Evolutionary conservation across 2,329 filamentous ascomycete species (phyloP).

Genomic region (Epichloe hybrida): DNA sequence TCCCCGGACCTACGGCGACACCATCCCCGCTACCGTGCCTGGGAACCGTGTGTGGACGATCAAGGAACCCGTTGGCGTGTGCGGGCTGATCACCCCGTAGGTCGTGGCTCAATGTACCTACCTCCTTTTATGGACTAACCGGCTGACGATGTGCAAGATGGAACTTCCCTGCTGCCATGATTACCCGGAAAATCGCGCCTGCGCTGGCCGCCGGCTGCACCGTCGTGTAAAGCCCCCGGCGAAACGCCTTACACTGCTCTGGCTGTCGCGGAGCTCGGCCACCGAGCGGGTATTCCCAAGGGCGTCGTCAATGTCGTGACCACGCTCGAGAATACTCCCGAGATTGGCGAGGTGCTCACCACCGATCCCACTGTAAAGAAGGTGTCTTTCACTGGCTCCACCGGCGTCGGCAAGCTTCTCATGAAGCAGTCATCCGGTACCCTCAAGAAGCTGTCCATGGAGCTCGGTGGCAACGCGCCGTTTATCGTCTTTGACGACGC

Average conservation of each 20-base stretch:
- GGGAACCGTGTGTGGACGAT: constrained; percentile 65
- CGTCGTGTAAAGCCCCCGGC: constrained; percentile 80
- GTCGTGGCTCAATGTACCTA: background rate
- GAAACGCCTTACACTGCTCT: constrained; percentile 89
- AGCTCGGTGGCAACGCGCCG: constrained; percentile 87
- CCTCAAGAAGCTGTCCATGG: constrained; percentile 72
- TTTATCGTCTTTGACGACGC: constrained; percentile 97
- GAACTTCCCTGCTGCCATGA: constrained; percentile 77
- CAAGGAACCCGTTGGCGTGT: constrained; percentile 76
- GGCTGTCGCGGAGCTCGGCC: constrained; percentile 72
- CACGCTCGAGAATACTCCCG: constrained; percentile 61
- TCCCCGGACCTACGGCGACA: constrained; percentile 56
- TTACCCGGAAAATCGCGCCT: constrained; percentile 56
- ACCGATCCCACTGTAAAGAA: constrained; percentile 64
- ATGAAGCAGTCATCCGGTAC: constrained; percentile 83
- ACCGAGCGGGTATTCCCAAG: constrained; percentile 76
- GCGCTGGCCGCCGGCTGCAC: constrained; percentile 91
- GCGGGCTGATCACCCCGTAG: constrained; percentile 64
- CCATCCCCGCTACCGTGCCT: constrained; percentile 54
- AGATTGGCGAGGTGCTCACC: constrained; percentile 65
- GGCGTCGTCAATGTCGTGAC: constrained; percentile 88
- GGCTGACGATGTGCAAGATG: constrained; percentile 32
- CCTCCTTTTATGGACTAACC: background rate
- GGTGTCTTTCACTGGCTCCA: constrained; percentile 85
- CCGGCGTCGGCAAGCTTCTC: constrained; percentile 54